Percentiles rank a stretch among this genome's conserved stretches.
Evolutionary conservation across 768 basidiomycete species (phyloP).

Genomic region (Butyriboletus loyo): DNA sequence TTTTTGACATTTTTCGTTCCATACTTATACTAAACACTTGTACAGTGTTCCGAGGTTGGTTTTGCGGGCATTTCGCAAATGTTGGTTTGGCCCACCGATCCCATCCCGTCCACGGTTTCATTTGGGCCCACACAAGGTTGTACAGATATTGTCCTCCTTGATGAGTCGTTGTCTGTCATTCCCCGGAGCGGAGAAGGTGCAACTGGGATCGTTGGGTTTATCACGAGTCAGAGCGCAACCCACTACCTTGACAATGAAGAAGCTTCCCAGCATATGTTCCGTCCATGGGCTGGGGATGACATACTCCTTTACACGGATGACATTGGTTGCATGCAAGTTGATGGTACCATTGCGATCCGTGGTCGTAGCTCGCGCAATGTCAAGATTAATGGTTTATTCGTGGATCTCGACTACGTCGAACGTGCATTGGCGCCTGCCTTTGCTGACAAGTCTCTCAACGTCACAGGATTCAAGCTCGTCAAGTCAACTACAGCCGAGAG

Average conservation of each 20-base stretch:
- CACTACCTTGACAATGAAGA: slow-evolving; percentile 12
- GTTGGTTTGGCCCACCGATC: slow-evolving; percentile 11
- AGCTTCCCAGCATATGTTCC: slow-evolving; percentile 15
- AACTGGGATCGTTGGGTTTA: slow-evolving; percentile 8
- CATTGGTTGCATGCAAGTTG: slow-evolving; percentile 16
- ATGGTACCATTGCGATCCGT: slow-evolving; percentile 11
- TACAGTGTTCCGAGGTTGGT: slow-evolving; percentile 15
- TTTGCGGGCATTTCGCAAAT: slow-evolving; percentile 15
- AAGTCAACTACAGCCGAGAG: slow-evolving; percentile 8
- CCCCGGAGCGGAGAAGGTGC: neutral
- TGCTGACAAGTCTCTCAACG: slow-evolving; percentile 2
- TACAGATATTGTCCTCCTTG: slow-evolving; percentile 11
- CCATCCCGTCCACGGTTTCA: slow-evolving; percentile 10
- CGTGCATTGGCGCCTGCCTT: slow-evolving; percentile 16
- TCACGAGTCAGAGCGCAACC: slow-evolving; percentile 12
- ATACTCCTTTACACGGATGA: slow-evolving; percentile 14
- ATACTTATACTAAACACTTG: neutral
- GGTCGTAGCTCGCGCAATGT: slow-evolving; percentile 16
- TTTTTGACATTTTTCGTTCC: neutral
- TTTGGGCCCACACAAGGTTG: slow-evolving; percentile 11
- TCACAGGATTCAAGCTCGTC: slow-evolving; percentile 11
- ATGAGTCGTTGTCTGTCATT: slow-evolving; percentile 12
- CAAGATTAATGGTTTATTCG: slow-evolving; percentile 15
- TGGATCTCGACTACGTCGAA: slow-evolving; percentile 16
- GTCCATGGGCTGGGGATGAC: slow-evolving; percentile 12